Evolutionary conservation across 2,329 filamentous ascomycete genomes (phyloP), one percentile per base, ranked within the genome.

Genomic region (Cadophora malorum): DNA sequence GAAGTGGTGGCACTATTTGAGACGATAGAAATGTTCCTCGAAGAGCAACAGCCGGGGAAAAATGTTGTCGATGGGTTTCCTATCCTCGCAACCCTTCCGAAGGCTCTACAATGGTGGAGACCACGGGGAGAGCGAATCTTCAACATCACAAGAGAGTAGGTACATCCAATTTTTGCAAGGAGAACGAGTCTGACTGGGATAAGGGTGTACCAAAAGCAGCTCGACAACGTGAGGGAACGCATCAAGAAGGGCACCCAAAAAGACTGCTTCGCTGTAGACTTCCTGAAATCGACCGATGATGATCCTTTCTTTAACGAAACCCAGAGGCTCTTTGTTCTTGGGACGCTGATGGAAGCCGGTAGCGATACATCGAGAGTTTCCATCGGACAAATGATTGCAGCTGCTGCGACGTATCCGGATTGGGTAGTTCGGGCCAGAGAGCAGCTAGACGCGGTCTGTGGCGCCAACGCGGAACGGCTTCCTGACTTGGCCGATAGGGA

Each of bases 351-450:
- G 23, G 80, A 79, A 65, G 82, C 82, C 0, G 82, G 82, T 8
- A 78, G 76, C 41, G 82, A 84, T 68, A 84, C 79, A 3, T 80
- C 81, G 0, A 75, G 81, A 21, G 76, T 79, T 68, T 74, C 75
- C 1, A 63, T 80, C 47, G 77, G 31, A 12, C 70, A 79, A 45
- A 76, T 74, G 16, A 77, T 79, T 47, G 72, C 71, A 4, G 77
- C 78, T 71, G 73, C 77, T 1, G 71, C 73, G 7, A 47, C 76
- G 2, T 73, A 69, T 50, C 62, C 63, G 8, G 65, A 59, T 9
- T 74, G 69, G 65, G 70, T 52, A 73, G 76, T 0, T 72, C 72
- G 28, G 76, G 35, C 35, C 2, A 38, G 35, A 14, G 35, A 38
- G 9, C 35, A 38, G 12, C 35, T 38, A 10, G 35, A 38, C 35